Base-by-base conservation (phyloP, 2,329 filamentous ascomycete genomes). In the Dothistroma pini region DNA sequence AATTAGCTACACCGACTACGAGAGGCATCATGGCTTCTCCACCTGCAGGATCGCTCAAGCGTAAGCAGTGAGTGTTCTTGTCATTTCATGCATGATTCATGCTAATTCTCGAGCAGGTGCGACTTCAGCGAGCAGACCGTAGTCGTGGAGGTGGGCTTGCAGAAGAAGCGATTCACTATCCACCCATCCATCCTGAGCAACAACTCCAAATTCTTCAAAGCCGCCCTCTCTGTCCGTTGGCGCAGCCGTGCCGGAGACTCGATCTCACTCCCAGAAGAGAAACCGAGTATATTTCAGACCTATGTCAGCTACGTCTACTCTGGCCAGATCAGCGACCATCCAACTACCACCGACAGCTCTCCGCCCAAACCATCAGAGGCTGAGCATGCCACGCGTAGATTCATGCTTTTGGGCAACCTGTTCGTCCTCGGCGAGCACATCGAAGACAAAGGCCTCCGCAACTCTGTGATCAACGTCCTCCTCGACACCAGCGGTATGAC, bases 191-290 rank as follows among this genome's bases (percentile, higher is more conserved):
- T 61, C 12, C 32, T 63, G 1, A 50, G 21, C 21, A 61, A 29
- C 48, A 52, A 56, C 31, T 61, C 58, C n/a, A 60, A 52, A n/a
- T 56, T 54, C 53, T 63, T 63, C 50, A 11, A 25, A 12, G 31
- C 31, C 3, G 44, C 50, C 22, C n/a, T 63, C 2, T 34, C 44
- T 19, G 29, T 31, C 16, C 4, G 19, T 1, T 60, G 58, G 54
- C 48, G 38, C 22, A 52, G 53, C 14, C 16, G 53, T 2, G 7
- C 14, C 31, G 38, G 54, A 6, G 54, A 56, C 11, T 22, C 41
- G 10, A 49, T 59, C 19, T 11, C 11, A 10, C n/a, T 64, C n/a
- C 54, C 54, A n/a, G 54, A 58, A 16, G 29, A 21, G 3, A 41
- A 64, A 0, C 35, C 51, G 1, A 50, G 31, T 8, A 38, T 29